These are phyloP conservation scores for Salix purpurea DNA, from an alignment of 345 rosid genomes.

Conservation along the genomic window DNA sequence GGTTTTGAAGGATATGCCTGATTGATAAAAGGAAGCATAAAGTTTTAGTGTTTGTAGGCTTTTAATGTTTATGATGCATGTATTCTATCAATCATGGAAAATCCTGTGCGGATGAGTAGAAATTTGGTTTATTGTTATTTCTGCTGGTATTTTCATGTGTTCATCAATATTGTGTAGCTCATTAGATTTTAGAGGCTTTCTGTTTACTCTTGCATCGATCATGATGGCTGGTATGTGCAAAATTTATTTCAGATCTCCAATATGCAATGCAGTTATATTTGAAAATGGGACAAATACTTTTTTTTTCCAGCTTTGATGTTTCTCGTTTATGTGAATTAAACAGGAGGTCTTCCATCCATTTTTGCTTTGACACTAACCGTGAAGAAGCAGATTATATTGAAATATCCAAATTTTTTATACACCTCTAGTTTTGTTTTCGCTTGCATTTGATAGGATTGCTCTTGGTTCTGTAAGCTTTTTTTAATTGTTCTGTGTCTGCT, in stretches of 20 bases:
- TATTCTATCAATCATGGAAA: background rate
- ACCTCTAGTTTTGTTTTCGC: background rate
- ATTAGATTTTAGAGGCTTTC: background rate
- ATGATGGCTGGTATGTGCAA: background rate
- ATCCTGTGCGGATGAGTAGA: background rate
- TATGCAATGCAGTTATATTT: background rate
- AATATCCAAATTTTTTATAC: background rate
- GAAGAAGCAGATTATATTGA: background rate
- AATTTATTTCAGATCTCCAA: background rate
- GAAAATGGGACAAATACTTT: background rate
- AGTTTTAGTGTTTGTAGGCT: background rate
- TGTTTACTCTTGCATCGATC: background rate
- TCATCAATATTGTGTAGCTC: background rate
- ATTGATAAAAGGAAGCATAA: background rate
- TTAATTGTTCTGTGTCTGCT: background rate
- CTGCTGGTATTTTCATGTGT: background rate
- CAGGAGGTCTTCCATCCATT: background rate
- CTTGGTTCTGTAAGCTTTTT: background rate
- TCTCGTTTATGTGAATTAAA: conserved; percentile 2
- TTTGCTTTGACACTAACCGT: background rate
- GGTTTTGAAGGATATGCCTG: background rate
- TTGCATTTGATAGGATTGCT: background rate
- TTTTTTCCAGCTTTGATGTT: background rate
- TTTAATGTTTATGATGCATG: background rate
- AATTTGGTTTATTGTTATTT: background rate